Evolutionary conservation across 2,329 filamentous ascomycete genomes (phyloP), one percentile per base, ranked within the genome.

Genomic region (Curvularia eragrostidis): DNA sequence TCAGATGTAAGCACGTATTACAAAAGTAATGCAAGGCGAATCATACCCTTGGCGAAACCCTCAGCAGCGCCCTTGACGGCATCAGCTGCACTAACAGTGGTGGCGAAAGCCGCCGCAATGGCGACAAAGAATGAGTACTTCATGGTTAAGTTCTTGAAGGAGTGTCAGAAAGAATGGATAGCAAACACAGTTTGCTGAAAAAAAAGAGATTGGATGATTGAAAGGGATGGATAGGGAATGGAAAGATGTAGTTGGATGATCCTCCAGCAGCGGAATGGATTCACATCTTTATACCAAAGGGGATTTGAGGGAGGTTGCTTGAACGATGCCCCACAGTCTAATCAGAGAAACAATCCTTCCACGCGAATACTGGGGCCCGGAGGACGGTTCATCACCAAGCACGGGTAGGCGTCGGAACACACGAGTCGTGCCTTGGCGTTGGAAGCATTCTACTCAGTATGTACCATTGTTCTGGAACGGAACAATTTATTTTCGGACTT

Each of bases 11-110:
- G 52, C 23, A 23, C 30, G 15, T 21, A 13, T 13, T 32, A 24
- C 7, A 3, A 0, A 18, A 8, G 13, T 15, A 5, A 19, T 21
- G 3, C n/a, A 9, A 18, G 0, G 1, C 5, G 30, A 9, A 55
- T n/a, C 46, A 8, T 54, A 65, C 67, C 67, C 62, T 68, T 70
- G 18, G 67, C 67, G 41, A 70, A 70, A 53, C 67, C 67, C 52
- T 70, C 66, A 56, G 67, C 67, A 52, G 66, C 57, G 38, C 67
- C 67, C 61, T 65, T 63, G 19, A 70, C 67, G 43, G 52, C 67
- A 56, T 68, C 66, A 36, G 67, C 67, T 48, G 67, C 66, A 38
- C 58, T 61, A 39, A 63, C 64, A 51, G 58, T 50, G 36, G 62
- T 61, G 47, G 56, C 62, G 52, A 69, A 59, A 34, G 63, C 65